Evolutionary conservation across 2,329 filamentous ascomycete genomes (phyloP), one percentile per base, ranked within the genome.

Genomic region (Parasarocladium wereldwijsianum): DNA sequence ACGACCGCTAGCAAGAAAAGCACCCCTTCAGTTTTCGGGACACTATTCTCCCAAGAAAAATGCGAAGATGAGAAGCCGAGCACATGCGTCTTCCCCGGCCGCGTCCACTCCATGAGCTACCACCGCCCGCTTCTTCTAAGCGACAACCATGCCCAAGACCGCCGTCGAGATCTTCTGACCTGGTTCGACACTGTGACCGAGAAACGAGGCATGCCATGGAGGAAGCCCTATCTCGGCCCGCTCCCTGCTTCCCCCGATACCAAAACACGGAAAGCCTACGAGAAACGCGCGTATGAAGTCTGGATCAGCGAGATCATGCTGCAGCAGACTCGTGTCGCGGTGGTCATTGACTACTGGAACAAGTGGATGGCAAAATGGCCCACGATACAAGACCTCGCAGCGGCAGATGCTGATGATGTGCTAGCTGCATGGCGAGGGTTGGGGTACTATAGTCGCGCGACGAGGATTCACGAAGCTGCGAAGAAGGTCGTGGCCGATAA

Each of bases 291-390:
- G 2, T 76, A 76, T 49, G 62, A 75, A 44, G 70, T 76, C 26
- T 76, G 70, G 67, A 72, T 76, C 43, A 70, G 64, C 42, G 71
- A 76, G 50, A 66, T 75, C 39, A 76, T 76, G 71, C 58, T 76
- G 8, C 71, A 76, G 45, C 71, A 76, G 49, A 76, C 71, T 2
- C 66, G 71, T 17, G 71, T 76, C 4, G 60, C 65, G 3, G 64
- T 63, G 6, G 71, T 75, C 1, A 64, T 74, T 13, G 66, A 64
- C 28, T 76, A 76, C 44, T 76, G 70, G 66, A 68, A 64, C 17
- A 56, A 55, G 1, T 76, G 71, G 71, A 71, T 71, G 54, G 54
- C 46, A 1, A 60, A 60, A 33, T 76, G 70, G 69, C 69, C 70
- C 1, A 70, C 66, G 0, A 60, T 76, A 3, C 55, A 58, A 2